phyloP scores from a whole-genome alignment of 2,329 filamentous ascomycete species.

The Cytospora piceae region DNA sequence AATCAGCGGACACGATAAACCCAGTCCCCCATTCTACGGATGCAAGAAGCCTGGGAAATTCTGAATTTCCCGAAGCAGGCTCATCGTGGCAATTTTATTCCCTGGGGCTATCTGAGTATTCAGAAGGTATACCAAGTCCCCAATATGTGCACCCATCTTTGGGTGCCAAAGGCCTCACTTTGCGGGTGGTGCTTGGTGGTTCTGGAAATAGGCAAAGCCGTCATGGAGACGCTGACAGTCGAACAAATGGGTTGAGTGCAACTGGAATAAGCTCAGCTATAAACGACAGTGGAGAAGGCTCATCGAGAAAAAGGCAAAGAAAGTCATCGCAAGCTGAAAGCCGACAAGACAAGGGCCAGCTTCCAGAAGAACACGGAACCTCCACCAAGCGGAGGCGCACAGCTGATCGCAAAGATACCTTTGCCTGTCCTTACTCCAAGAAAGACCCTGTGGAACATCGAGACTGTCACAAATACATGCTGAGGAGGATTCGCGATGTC shows the following conservation, averaged over 20 bases:
- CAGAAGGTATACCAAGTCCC: not conserved
- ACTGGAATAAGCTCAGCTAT: not conserved
- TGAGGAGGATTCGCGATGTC: conserved; percentile 19
- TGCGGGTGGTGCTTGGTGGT: not conserved
- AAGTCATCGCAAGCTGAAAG: not conserved
- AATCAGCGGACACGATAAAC: not conserved
- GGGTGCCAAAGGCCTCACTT: not conserved
- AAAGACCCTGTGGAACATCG: conserved; percentile 8
- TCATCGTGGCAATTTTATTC: not conserved
- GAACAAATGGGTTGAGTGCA: not conserved
- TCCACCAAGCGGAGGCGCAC: not conserved
- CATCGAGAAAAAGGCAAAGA: not conserved
- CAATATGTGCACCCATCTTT: not conserved
- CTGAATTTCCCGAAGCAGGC: not conserved
- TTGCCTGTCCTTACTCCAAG: conserved; percentile 24
- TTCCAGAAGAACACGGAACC: not conserved
- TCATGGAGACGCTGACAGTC: not conserved
- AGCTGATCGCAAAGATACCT: not conserved
- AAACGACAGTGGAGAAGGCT: not conserved
- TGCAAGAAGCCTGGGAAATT: not conserved
- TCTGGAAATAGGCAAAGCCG: not conserved
- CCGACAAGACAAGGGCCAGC: not conserved
- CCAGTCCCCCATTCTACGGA: not conserved
- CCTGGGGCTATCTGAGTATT: not conserved
- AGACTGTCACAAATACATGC: not conserved